phyloP scores from a whole-genome alignment of 805 yeast species.

The Zygosaccharomyces siamensis region DNA sequence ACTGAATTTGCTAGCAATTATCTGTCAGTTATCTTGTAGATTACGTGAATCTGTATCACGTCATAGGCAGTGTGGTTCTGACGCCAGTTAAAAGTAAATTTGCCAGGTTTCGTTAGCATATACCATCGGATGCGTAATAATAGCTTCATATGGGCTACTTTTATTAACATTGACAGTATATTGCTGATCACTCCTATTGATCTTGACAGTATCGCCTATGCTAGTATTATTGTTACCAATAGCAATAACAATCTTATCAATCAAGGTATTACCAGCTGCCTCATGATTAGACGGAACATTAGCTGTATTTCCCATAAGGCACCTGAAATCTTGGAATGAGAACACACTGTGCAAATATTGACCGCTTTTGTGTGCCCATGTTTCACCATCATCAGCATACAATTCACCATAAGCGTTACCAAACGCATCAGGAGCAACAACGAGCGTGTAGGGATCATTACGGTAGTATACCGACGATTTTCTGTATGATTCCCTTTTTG shows the following conservation, averaged over 20 bases:
- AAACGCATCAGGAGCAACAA: slow-evolving; percentile 49
- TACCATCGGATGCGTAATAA: slow-evolving; percentile 49
- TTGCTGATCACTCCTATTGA: slow-evolving; percentile 37
- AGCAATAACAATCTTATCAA: slow-evolving; percentile 55
- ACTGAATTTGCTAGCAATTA: background rate
- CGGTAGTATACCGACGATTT: slow-evolving; percentile 72
- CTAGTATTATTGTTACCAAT: slow-evolving; percentile 28
- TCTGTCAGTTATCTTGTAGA: background rate
- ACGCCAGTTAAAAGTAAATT: slow-evolving; percentile 27
- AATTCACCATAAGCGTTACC: slow-evolving; percentile 55
- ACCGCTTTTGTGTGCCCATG: slow-evolving; percentile 52
- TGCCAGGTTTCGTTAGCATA: slow-evolving; percentile 46
- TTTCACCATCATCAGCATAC: slow-evolving; percentile 82
- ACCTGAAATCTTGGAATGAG: slow-evolving; percentile 30
- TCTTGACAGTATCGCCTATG: slow-evolving; percentile 16
- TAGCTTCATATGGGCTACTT: slow-evolving; percentile 14
- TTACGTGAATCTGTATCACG: background rate
- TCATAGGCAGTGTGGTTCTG: background rate
- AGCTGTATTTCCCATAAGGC: slow-evolving; percentile 28
- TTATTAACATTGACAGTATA: slow-evolving; percentile 35
- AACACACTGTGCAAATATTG: slow-evolving; percentile 46
- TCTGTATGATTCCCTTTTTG: slow-evolving; percentile 68
- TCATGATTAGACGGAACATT: slow-evolving; percentile 26
- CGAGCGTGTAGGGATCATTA: slow-evolving; percentile 74
- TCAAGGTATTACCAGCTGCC: slow-evolving; percentile 34